Evolutionary conservation across 495 filamentous ascomycete genomes (phyloP), one percentile per base, ranked within the genome.

Genomic region (Chaetomium fimeti): DNA sequence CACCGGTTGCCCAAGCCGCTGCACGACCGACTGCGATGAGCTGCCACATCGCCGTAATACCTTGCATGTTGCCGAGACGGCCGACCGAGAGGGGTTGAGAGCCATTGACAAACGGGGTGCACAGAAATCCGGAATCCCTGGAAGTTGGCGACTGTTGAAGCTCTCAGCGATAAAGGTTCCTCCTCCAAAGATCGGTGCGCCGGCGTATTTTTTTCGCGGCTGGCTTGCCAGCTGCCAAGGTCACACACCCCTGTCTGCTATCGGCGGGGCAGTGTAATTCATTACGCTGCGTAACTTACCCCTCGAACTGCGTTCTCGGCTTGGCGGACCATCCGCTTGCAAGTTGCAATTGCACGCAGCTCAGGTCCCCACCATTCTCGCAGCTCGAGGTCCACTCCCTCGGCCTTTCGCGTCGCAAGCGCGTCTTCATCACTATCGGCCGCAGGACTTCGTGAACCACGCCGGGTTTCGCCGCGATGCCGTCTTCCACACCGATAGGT

Each of bases 11-110:
- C 56, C 57, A 59, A 67, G 15, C 40, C 52, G 63, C 47, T 47
- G 61, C 54, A 52, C 47, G 56, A 61, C 38, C 38, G 67, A 48
- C 20, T 61, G 66, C 47, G 70, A n/a, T 2, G 66, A 27, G 42
- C 22, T 28, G 27, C 66, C 62, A 53, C 55, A 69, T 66, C 61
- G 61, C 25, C 58, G 72, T 12, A 71, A 52, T 11, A 59, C 67
- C 49, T 61, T 69, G 59, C 66, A 69, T 16, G 66, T 66, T 40
- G 71, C 63, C 48, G 71, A 66, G n/a, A 74, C 24, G n/a, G 62
- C 67, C 8, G 69, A 64, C 13, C 72, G 65, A 13, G 71, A 69
- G 24, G 74, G 63, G 40, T 66, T 71, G 60, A 71, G 68, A 45
- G 74, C 68, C 74, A 76, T 76, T 60, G 58, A 36, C 32, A 22